Percentiles rank a stretch among this genome's conserved stretches.
phyloP scores from a whole-genome alignment of 768 basidiomycete species.

The Suillus weaverae region DNA sequence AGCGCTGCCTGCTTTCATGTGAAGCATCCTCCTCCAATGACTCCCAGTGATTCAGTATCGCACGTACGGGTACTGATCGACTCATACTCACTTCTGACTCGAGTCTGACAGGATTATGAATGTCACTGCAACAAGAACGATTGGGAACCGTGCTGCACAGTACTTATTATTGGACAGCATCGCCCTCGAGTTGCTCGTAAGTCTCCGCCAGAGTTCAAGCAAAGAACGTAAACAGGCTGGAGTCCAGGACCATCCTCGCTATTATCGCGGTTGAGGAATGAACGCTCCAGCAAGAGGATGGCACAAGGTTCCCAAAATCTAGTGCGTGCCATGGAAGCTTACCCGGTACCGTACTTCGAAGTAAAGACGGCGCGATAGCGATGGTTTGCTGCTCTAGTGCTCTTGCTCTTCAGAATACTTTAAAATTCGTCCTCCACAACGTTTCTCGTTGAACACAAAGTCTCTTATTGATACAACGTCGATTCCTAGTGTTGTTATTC shows the following conservation, averaged over 20 bases:
- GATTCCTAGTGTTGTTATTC: not conserved
- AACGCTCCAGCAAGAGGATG: no score
- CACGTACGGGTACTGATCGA: not conserved
- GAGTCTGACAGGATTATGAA: not conserved
- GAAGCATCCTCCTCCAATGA: not conserved
- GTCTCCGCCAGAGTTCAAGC: not conserved
- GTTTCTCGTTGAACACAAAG: not conserved
- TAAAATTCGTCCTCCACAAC: not conserved
- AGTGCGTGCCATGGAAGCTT: not conserved
- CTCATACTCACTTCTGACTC: not conserved
- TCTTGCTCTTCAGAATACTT: not conserved
- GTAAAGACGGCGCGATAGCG: not conserved
- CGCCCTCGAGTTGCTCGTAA: not conserved
- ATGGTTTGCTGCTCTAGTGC: not conserved
- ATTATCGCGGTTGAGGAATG: not conserved
- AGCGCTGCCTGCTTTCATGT: not conserved
- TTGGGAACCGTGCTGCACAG: not conserved
- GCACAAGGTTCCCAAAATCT: not conserved
- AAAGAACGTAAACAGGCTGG: not conserved
- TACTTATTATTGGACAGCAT: no score
- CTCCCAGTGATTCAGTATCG: not conserved
- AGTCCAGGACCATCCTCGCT: not conserved
- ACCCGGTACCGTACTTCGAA: not conserved
- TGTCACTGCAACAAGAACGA: not conserved
- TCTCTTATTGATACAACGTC: not conserved